Base-by-base conservation (phyloP, 306 rosid genomes). In the Vigna mungo region DNA sequence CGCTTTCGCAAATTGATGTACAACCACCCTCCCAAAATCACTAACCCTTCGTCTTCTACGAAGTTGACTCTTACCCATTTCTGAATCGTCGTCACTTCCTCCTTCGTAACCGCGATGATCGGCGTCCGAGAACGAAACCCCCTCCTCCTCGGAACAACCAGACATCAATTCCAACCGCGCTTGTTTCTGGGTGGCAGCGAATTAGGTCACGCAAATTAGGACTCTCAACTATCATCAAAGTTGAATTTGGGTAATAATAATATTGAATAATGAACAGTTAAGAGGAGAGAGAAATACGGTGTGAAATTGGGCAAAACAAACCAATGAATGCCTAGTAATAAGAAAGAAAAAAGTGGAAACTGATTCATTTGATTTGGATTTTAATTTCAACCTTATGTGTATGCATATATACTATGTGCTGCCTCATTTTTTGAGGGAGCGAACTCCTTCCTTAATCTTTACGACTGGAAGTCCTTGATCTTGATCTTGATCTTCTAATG, bases 131-230 rank as follows among this genome's bases (percentile, higher is more conserved):
- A 59, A 58, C 37, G 64, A 25, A 30, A 90, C 66, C 78, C 83
- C 91, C 80, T 86, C 92, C 61, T 82, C 56, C 39, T 69, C 83
- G 21, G 47, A 61, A 79, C 86, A 49, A 72, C 70, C 81, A 83
- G 97, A 88, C 91, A 89, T 92, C 6, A 82, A 81, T 74, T 86
- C 34, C 30, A 85, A 74, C 20, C 56, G 58, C 56, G 49, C 12
- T 20, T 14, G 15, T 75, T 60, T 11, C 3, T 37, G 9, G 10
- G 52, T 41, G 20, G 6, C 21, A 62, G 36, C 32, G 5, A 77
- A 53, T 44, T 68, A 21, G 81, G 81, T 61, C 71, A 70, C 21
- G 59, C 46, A 66, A 68, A 17, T 51, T 30, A 53, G 49, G 49
- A 70, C 47, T 73, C 51, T 68, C 43, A 30, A 62, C 23, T 17